Conservation (phyloP, 306 rosid species). For the Prunus armeniaca region DNA sequence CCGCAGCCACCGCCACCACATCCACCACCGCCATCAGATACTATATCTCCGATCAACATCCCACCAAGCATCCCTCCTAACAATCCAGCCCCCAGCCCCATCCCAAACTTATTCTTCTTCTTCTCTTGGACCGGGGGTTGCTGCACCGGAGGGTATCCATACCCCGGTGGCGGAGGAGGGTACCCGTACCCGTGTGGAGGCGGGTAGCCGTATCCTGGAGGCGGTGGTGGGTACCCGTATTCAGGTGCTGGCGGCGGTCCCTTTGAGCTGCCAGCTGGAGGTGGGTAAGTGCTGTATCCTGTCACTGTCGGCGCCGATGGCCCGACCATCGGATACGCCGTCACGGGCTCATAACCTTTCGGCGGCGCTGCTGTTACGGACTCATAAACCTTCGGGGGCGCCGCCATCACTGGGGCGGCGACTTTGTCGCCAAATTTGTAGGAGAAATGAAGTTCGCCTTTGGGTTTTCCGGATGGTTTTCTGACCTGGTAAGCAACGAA, state of each 20-base stretch:
- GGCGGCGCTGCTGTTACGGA: constrained; percentile 10
- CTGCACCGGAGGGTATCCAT: constrained; percentile 45
- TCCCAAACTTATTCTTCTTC: constrained; percentile 52
- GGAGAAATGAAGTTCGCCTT: constrained; percentile 52
- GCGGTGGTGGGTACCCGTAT: neutral
- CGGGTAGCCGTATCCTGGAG: neutral
- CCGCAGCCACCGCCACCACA: constrained; percentile 37
- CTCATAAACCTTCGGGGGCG: neutral
- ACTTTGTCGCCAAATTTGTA: constrained; percentile 34
- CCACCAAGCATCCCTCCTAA: constrained; percentile 79
- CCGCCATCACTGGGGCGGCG: neutral
- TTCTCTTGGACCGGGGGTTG: constrained; percentile 7
- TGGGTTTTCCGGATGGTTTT: constrained; percentile 47
- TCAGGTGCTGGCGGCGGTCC: neutral
- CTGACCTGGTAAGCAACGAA: constrained; percentile 53
- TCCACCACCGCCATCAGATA: constrained; percentile 43
- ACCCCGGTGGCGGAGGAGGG: constrained; percentile 12
- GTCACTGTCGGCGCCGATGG: constrained; percentile 10
- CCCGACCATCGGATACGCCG: constrained; percentile 27
- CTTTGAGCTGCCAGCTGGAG: neutral
- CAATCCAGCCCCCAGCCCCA: constrained; percentile 85
- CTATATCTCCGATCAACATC: constrained; percentile 70
- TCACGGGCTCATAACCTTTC: constrained; percentile 21
- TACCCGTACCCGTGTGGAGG: constrained; percentile 4
- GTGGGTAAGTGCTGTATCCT: neutral